Conservation (phyloP, 2,329 filamentous ascomycete species). For the Ceratocystiopsis brevicomis region DNA sequence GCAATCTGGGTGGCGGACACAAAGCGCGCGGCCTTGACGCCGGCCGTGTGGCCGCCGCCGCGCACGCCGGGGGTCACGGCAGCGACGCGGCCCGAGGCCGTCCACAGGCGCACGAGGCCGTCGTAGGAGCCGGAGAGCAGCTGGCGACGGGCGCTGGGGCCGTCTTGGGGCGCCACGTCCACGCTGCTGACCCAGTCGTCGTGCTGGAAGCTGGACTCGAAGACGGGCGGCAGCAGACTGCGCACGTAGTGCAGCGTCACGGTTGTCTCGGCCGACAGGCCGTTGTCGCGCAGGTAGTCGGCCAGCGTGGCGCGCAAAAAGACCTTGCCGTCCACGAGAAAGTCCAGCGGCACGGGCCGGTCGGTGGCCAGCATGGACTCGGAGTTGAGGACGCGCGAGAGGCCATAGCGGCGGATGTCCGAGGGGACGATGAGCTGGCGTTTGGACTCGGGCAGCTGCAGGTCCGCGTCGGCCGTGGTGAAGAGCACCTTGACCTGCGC, state of each 20-base stretch:
- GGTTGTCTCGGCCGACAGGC: conserved; percentile 74
- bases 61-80: conserved; percentile 51
- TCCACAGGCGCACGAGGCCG: conserved; percentile 75
- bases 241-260: conserved; percentile 84
- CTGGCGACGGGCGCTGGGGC: conserved; percentile 40
- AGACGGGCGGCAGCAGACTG: conserved; percentile 72
- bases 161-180: conserved; percentile 52
- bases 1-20: conserved; percentile 60
- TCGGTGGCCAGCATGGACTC: conserved; percentile 52
- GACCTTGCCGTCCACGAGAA: conserved; percentile 70
- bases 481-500: conserved; percentile 49
- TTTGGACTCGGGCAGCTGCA: conserved; percentile 43
- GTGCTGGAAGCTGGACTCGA: conserved; percentile 85
- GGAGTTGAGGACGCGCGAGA: conserved; percentile 52
- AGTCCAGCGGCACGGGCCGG: conserved; percentile 66
- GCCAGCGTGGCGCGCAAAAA: conserved; percentile 81
- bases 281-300: conserved; percentile 71
- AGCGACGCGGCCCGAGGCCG: conserved; percentile 67
- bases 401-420: conserved; percentile 52
- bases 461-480: conserved; percentile 41
- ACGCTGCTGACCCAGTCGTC: conserved; percentile 91
- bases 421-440: conserved; percentile 43
- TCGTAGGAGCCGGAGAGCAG: conserved; percentile 92
- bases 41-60: conserved; percentile 55
- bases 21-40: conserved; percentile 70